Conservation (phyloP, 257 asterid species). For the Jasminum sambac region DNA sequence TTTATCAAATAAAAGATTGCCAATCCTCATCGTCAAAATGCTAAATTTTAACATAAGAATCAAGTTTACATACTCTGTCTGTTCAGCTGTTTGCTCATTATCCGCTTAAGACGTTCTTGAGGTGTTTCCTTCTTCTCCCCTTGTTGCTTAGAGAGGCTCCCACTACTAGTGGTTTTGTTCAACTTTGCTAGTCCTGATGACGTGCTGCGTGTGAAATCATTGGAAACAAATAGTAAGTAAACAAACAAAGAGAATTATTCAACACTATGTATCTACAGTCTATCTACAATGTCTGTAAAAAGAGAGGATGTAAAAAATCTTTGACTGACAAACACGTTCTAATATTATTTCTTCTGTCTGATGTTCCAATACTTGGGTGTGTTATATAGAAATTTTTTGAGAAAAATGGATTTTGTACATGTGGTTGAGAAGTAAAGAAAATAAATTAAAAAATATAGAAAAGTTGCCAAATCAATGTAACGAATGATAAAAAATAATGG, state of each 20-base stretch:
- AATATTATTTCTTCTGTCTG: too few species aligned
- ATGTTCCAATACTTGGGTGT: too few species aligned
- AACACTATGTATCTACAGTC: not conserved
- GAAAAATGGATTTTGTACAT: too few species aligned
- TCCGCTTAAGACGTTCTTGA: slow-evolving; percentile 95
- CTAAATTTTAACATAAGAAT: slow-evolving; percentile 42
- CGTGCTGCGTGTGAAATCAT: slow-evolving; percentile 57
- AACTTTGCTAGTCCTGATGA: slow-evolving; percentile 84
- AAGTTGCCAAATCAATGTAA: too few species aligned
- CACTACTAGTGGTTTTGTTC: slow-evolving; percentile 66
- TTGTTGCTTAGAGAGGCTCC: slow-evolving; percentile 67
- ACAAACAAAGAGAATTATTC: slow-evolving; percentile 8
- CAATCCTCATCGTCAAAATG: slow-evolving; percentile 18
- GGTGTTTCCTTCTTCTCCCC: slow-evolving; percentile 99
- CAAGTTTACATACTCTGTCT: slow-evolving; percentile 78
- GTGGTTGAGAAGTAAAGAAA: too few species aligned
- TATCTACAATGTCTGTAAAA: too few species aligned
- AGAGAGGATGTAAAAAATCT: too few species aligned
- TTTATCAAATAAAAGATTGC: not conserved
- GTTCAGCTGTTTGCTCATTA: slow-evolving; percentile 96
- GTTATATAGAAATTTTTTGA: too few species aligned
- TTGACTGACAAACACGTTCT: too few species aligned
- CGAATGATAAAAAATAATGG: too few species aligned
- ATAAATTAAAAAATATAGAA: too few species aligned
- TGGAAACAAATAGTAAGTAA: slow-evolving; percentile 6